Conservation (phyloP, 129 eudicot genomes). For the Silybum marianum region DNA sequence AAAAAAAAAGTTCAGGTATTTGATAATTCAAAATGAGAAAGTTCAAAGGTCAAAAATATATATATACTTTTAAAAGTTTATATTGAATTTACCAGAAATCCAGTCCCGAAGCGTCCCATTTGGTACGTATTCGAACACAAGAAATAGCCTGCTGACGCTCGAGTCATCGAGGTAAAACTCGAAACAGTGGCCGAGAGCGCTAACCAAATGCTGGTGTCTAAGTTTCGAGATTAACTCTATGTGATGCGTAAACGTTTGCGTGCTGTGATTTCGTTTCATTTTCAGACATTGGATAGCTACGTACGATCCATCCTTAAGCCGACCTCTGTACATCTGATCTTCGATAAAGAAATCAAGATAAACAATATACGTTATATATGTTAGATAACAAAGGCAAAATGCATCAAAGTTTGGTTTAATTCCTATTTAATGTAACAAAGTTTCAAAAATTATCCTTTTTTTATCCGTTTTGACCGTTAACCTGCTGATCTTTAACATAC, state of each 20-base stretch:
- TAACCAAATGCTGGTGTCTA: conserved; percentile 82
- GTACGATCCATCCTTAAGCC: conserved; percentile 56
- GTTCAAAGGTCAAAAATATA: background rate
- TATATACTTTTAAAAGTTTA: background rate
- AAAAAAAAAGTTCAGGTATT: too few relatives aligned
- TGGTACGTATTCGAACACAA: conserved; percentile 76
- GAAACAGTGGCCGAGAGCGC: conserved; percentile 92
- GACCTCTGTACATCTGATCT: conserved; percentile 80
- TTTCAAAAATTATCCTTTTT: background rate
- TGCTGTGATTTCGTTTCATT: conserved; percentile 62
- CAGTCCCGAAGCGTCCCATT: conserved; percentile 83
- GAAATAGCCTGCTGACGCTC: conserved; percentile 78
- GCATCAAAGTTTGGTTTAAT: background rate
- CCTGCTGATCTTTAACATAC: background rate
- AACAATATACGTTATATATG: background rate
- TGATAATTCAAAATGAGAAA: too few relatives aligned
- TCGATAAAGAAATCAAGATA: background rate
- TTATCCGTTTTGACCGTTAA: background rate
- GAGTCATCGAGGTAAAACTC: conserved; percentile 86
- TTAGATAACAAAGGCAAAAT: background rate
- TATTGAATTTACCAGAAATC: conserved; percentile 57
- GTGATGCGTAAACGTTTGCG: conserved; percentile 62
- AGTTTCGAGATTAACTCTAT: conserved; percentile 85
- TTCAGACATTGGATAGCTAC: conserved; percentile 76
- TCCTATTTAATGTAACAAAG: background rate